These are phyloP conservation scores for Talaromyces proteolyticus DNA, from an alignment of 495 filamentous ascomycete genomes.

Conservation along the genomic window DNA sequence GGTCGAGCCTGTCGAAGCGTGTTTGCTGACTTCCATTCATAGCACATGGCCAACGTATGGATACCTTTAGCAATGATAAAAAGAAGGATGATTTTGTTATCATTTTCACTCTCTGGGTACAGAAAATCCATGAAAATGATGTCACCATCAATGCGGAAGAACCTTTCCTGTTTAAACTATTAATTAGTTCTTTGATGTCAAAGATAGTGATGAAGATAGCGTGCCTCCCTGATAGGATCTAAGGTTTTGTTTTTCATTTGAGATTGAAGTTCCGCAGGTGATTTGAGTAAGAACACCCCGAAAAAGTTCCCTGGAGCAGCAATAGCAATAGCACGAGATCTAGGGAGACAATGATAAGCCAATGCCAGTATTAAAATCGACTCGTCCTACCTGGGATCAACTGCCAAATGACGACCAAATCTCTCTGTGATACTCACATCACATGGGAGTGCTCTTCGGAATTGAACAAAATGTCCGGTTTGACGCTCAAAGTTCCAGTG, in stretches of 20 bases:
- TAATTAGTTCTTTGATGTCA: background rate
- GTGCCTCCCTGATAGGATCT: constrained; percentile 31
- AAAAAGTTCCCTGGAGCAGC: constrained; percentile 53
- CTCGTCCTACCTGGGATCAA: constrained; percentile 64
- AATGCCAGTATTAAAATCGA: background rate
- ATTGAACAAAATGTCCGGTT: constrained; percentile 52
- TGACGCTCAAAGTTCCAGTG: constrained; percentile 36
- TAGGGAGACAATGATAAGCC: constrained; percentile 17
- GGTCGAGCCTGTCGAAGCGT: constrained; percentile 25
- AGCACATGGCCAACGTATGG: constrained; percentile 58
- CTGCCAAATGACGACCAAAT: constrained; percentile 72
- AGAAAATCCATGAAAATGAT: constrained; percentile 88
- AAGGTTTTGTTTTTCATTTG: constrained; percentile 27
- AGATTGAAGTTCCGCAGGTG: constrained; percentile 21
- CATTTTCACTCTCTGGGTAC: constrained; percentile 54
- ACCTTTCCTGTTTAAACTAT: constrained; percentile 34
- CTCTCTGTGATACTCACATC: constrained; percentile 48
- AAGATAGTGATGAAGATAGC: background rate
- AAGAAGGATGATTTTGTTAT: constrained; percentile 66
- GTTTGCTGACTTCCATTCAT: constrained; percentile 63
- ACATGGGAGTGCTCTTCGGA: constrained; percentile 49
- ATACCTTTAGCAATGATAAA: constrained; percentile 58
- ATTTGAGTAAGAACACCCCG: constrained; percentile 45
- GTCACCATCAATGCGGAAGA: constrained; percentile 59
- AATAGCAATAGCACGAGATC: constrained; percentile 61